Evolutionary conservation across 306 rosid genomes (phyloP).

Genomic region (Trichosanthes cucumerina): DNA sequence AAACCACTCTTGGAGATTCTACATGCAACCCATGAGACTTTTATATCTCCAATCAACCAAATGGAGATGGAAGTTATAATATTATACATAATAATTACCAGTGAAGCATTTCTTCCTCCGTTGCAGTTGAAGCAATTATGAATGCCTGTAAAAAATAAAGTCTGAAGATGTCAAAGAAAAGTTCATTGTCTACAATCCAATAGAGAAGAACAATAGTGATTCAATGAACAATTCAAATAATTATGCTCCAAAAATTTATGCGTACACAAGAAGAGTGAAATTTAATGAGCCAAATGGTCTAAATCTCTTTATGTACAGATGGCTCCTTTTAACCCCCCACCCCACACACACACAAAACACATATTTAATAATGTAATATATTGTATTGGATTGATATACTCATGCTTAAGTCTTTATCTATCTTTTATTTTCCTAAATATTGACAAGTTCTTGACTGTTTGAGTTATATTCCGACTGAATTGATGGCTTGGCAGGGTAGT

Average conservation of each 20-base stretch:
- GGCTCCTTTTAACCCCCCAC: background rate
- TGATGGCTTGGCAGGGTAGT: background rate
- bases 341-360: background rate
- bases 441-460: background rate
- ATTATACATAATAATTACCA: constrained; percentile 36
- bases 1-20: background rate
- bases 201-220: too few species aligned
- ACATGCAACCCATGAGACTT: background rate
- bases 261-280: background rate
- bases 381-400: background rate
- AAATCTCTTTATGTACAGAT: background rate
- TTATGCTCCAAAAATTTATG: background rate
- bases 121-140: constrained; percentile 94
- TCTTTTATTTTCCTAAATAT: background rate
- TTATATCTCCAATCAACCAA: background rate
- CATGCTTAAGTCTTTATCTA: background rate
- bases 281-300: background rate
- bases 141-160: constrained; percentile 44
- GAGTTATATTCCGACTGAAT: background rate
- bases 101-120: constrained; percentile 90
- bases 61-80: background rate
- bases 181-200: background rate
- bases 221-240: too few species aligned
- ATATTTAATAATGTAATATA: background rate
- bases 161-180: background rate